Evolutionary conservation across 768 basidiomycete species (phyloP).

Genomic region (Tylopilus felleus): DNA sequence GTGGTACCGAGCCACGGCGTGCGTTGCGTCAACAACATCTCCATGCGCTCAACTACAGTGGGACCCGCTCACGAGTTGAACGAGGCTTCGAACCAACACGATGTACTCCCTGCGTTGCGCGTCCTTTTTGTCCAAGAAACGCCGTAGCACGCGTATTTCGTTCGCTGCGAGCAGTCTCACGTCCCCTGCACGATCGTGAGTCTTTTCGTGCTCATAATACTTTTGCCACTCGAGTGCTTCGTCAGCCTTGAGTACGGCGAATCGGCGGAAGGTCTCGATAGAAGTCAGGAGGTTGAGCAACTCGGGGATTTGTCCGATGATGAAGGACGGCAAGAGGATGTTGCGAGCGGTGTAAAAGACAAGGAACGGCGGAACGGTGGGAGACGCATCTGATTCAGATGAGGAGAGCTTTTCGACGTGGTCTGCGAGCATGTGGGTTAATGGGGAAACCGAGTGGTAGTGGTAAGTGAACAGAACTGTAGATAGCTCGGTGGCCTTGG

Average conservation of each 20-base stretch:
- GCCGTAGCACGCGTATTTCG: slow-evolving; percentile 12
- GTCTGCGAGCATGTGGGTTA: slow-evolving; percentile 10
- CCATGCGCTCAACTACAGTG: neutral
- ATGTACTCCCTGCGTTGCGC: slow-evolving; percentile 22
- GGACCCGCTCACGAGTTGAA: slow-evolving; percentile 15
- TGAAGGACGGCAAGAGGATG: slow-evolving; percentile 28
- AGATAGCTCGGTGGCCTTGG: slow-evolving; percentile 13
- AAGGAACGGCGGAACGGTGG: slow-evolving; percentile 12
- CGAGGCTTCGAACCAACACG: slow-evolving; percentile 20
- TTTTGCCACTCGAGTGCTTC: slow-evolving; percentile 27
- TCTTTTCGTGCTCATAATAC: slow-evolving; percentile 17
- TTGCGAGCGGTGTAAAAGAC: slow-evolving; percentile 29
- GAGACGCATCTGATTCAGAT: neutral
- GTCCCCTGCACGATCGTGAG: neutral
- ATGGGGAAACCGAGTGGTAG: neutral
- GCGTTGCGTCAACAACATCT: neutral
- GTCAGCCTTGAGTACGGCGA: slow-evolving; percentile 11
- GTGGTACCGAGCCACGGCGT: neutral
- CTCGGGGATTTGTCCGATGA: slow-evolving; percentile 31
- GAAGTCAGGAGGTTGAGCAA: slow-evolving; percentile 23
- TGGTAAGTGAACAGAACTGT: slow-evolving; percentile 8
- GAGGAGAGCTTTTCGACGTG: neutral
- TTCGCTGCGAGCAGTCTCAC: slow-evolving; percentile 18
- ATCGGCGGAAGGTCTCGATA: slow-evolving; percentile 24
- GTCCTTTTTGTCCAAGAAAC: slow-evolving; percentile 13